Conservation (phyloP, 2,329 filamentous ascomycete species). For the Ploettnerulaceae sp. region DNA sequence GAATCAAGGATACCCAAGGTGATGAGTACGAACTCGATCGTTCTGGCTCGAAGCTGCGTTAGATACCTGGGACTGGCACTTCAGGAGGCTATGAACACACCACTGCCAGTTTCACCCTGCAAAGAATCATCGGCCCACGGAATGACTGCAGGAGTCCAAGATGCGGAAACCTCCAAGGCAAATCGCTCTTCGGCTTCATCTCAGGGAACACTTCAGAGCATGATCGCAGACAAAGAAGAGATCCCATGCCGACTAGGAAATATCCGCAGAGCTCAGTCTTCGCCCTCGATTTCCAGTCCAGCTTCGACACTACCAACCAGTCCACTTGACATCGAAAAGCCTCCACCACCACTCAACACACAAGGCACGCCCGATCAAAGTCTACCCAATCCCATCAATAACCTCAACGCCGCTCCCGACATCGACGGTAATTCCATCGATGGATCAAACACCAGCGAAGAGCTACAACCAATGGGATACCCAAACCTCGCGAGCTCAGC, state of each 20-base stretch:
- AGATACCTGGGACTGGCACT: background rate
- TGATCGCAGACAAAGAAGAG: too few species aligned
- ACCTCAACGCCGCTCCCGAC: background rate
- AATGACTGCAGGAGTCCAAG: background rate
- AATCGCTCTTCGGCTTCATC: too few species aligned
- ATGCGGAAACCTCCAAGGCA: background rate
- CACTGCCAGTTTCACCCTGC: background rate
- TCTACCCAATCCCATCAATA: background rate
- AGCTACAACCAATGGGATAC: too few species aligned
- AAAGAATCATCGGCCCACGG: background rate
- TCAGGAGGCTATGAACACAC: background rate
- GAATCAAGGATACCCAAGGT: background rate
- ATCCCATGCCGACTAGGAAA: too few species aligned
- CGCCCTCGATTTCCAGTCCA: background rate
- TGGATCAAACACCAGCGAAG: background rate
- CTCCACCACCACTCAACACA: background rate
- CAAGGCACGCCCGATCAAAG: background rate
- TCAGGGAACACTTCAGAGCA: too few species aligned
- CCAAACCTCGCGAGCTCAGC: constrained; percentile 12
- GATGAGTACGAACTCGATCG: background rate
- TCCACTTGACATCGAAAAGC: background rate
- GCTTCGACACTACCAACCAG: too few species aligned
- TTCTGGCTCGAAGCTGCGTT: background rate
- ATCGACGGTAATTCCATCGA: background rate
- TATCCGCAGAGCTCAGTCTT: background rate